Percentiles rank a stretch among this genome's conserved stretches.
Evolutionary conservation across 2,329 filamentous ascomycete genomes (phyloP).

Genomic region (Aspergillus sp.): DNA sequence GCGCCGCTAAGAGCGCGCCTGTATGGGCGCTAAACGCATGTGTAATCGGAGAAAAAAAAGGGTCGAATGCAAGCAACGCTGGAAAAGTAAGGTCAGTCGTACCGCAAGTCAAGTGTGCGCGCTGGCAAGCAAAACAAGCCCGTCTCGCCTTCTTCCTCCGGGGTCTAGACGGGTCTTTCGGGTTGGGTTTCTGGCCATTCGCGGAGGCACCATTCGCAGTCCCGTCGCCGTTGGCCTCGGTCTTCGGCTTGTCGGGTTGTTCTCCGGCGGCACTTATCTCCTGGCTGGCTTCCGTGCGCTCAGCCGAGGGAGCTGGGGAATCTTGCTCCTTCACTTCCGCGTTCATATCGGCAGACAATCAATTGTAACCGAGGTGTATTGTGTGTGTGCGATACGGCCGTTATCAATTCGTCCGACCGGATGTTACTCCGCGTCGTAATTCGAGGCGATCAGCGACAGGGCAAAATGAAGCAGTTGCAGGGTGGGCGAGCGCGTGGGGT

Average conservation of each 20-base stretch:
- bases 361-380: not conserved
- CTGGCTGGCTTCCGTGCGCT: slow-evolving; percentile 41
- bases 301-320: slow-evolving; percentile 38
- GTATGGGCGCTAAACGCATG: not conserved
- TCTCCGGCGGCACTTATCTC: slow-evolving; percentile 41
- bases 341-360: slow-evolving; percentile 36
- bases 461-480: not conserved
- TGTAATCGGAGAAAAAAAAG: slow-evolving; percentile 11
- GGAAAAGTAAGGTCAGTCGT: slow-evolving; percentile 48
- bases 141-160: slow-evolving; percentile 92
- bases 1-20: not conserved
- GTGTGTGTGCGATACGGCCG: not conserved
- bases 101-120: slow-evolving; percentile 98
- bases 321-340: slow-evolving; percentile 37
- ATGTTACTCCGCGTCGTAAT: not conserved
- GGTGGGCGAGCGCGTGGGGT: not conserved
- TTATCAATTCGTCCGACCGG: not conserved
- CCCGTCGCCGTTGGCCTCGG: slow-evolving; percentile 48
- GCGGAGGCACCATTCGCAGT: slow-evolving; percentile 55
- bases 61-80: slow-evolving; percentile 8
- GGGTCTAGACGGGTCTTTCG: slow-evolving; percentile 87
- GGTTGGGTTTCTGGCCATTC: slow-evolving; percentile 66
- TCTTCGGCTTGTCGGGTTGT: slow-evolving; percentile 40
- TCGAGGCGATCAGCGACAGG: not conserved
- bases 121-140: slow-evolving; percentile 94